Evolutionary conservation across 2,329 filamentous ascomycete genomes (phyloP), one percentile per base, ranked within the genome.

Genomic region (Fusarium hainanense): DNA sequence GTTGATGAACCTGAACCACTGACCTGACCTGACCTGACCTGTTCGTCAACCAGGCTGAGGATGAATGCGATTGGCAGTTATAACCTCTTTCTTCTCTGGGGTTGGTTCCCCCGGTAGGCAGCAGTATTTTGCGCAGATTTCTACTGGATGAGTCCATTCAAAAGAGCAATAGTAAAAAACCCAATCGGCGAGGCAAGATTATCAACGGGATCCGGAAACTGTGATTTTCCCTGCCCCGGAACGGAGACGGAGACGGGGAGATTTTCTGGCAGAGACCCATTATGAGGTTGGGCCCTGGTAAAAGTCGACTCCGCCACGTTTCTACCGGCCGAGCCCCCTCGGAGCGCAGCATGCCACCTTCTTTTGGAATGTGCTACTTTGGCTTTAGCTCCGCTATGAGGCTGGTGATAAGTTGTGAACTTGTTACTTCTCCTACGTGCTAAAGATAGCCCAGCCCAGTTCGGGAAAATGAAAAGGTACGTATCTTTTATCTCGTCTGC

Each of bases 271-370:
- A 51, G 18, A 14, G 18, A 25, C 21, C 48, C 48, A n/a, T 27
- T 7, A 27, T 27, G 14, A 46, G 43, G 21, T 28, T 20, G 25
- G 23, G 25, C 14, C 44, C 23, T 28, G 43, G 21, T 25, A 27
- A 25, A 46, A 25, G 12, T 34, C 49, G n/a, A 61, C 71, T 73
- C 71, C 71, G 71, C 71, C 68, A 73, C 71, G 67, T 69, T 69
- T 71, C 63, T 49, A 34, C 64, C 63, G 48, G 63, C 68, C 66
- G 63, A 72, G 47, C 66, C 62, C 57, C 40, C 20, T 32, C 40
- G 21, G 50, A 65, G 54, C 66, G 66, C 65, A 44, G n/a, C 55
- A 66, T 66, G 51, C 18, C 34, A 69, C 48, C 66, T 56, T 66
- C 16, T 57, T 69, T 50, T 50, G 48, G 57, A 28, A 52, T 47